A percentile compares a stretch with the other conserved stretches of the same genome.
Conservation (phyloP, 106 monocot genomes). For the Dendrobium nobile region DNA sequence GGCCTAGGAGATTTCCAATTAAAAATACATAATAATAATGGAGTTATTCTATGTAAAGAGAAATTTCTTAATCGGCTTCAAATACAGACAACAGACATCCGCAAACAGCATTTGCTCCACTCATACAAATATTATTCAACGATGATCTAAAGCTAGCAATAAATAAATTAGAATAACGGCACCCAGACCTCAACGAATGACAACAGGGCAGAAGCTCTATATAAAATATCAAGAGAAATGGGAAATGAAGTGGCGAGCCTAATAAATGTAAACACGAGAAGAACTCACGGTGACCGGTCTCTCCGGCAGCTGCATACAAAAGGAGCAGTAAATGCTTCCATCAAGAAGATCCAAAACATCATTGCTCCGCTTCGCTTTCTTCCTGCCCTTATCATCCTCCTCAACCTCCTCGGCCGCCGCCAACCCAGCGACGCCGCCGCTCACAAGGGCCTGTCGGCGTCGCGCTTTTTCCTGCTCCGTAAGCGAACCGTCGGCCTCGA, state of each 20-base stretch:
- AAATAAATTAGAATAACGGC: background rate
- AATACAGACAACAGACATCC: background rate
- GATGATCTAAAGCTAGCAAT: background rate
- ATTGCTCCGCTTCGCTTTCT: slow-evolving; percentile 6
- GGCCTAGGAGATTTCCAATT: background rate
- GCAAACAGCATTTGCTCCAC: background rate
- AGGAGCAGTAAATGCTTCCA: slow-evolving; percentile 40
- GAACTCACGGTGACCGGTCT: slow-evolving; percentile 63
- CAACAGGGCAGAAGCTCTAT: background rate
- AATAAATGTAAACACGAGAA: background rate
- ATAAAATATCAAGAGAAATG: background rate
- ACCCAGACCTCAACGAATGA: background rate
- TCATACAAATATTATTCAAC: background rate
- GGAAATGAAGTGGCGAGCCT: background rate
- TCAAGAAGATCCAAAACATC: slow-evolving; percentile 37
- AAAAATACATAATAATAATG: background rate
- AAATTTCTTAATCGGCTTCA: background rate
- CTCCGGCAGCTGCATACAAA: slow-evolving; percentile 66
- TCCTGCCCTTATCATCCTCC: slow-evolving; percentile 12
- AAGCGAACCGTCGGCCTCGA: slow-evolving; percentile 54
- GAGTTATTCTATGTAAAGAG: background rate
- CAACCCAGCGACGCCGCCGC: slow-evolving; percentile 14
- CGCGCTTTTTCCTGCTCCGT: slow-evolving; percentile 66
- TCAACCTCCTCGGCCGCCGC: background rate
- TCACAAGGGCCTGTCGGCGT: slow-evolving; percentile 56